phyloP scores from a whole-genome alignment of 139 green algal species.

The Chlorella sp. region DNA sequence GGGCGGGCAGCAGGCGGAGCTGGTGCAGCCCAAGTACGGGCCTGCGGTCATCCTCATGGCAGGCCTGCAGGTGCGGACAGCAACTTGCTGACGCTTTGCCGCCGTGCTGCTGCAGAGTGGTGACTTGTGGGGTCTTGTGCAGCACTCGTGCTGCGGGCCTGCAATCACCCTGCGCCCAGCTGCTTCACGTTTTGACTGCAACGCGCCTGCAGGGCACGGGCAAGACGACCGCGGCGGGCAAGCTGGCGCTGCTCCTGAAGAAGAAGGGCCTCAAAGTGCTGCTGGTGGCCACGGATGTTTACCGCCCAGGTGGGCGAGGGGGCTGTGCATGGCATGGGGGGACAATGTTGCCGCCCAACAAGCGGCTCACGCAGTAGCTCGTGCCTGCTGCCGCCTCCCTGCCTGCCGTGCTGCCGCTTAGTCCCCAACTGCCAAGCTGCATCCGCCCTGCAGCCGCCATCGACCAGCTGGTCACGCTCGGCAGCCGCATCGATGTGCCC shows the following conservation, averaged over 20 bases:
- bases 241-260: conserved; percentile 91
- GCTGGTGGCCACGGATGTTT: conserved; percentile 95
- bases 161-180: neutral
- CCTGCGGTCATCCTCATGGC: conserved; percentile 86
- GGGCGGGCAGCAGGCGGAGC: conserved; percentile 78
- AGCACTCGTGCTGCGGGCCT: too few relatives aligned
- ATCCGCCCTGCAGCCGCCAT: conserved; percentile 69
- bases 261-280: conserved; percentile 78
- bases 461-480: conserved; percentile 94
- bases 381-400: neutral
- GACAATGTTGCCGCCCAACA: neutral
- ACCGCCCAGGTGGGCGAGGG: conserved; percentile 70
- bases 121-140: too few relatives aligned
- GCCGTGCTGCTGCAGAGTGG: too few relatives aligned
- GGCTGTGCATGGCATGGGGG: neutral
- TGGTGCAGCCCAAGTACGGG: conserved; percentile 51
- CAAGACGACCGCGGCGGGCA: conserved; percentile 97
- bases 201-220: conserved; percentile 87
- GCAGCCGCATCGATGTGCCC: conserved; percentile 81
- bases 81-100: too few relatives aligned
- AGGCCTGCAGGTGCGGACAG: conserved; percentile 74
- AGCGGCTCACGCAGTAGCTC: neutral
- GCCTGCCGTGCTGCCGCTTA: neutral
- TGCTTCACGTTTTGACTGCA: neutral
- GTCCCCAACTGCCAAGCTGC: neutral